Evolutionary conservation across 805 yeast genomes (phyloP), one percentile per base, ranked within the genome.

Genomic region (Hanseniaspora occidentalis): DNA sequence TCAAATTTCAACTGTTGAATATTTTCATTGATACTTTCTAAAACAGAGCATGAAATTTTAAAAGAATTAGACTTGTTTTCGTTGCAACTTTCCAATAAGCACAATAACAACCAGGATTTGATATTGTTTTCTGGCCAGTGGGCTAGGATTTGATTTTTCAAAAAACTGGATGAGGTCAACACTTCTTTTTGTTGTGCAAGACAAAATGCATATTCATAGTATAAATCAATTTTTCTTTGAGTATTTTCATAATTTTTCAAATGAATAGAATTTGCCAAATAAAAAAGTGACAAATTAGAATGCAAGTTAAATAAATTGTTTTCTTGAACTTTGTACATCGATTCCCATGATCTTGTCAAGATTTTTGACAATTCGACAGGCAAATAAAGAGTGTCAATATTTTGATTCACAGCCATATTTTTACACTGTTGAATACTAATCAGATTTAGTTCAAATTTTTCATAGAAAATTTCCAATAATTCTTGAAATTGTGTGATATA

Each of bases 31-130:
- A 74, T 39, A 48, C 71, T 62, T 41, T 68, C 66, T 26, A 71
- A 53, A 0, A 76, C 75, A 37, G 72, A 70, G 36, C 69, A 69
- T 17, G 77, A 64, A 39, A 79, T 69, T 42, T 73, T 73, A 43
- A 72, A 73, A 13, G 80, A 70, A 26, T 73, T 73, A 34, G 64
- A 67, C 31, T 65, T 66, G 43, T 71, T 74, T 42, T 80, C 84
- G 31, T 69, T 68, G 0, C 79, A 69, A 0, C 88, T 71, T 23
- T 77, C 64, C n/a, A 81, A 57, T 42, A 83, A 66, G 0, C 77
- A 72, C 31, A 82, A 60, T 47, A 84, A 60, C 52, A 82, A 82
- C 77, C 89, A 77, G 6, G 77, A 69, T 49, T 70, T 70, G 49
- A 77, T 65, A 38, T 75, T 69, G 21, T 25, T 11, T 33, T 70